Evolutionary conservation across 2,329 filamentous ascomycete genomes (phyloP), one percentile per base, ranked within the genome.

Genomic region (Emmonsia crescens): DNA sequence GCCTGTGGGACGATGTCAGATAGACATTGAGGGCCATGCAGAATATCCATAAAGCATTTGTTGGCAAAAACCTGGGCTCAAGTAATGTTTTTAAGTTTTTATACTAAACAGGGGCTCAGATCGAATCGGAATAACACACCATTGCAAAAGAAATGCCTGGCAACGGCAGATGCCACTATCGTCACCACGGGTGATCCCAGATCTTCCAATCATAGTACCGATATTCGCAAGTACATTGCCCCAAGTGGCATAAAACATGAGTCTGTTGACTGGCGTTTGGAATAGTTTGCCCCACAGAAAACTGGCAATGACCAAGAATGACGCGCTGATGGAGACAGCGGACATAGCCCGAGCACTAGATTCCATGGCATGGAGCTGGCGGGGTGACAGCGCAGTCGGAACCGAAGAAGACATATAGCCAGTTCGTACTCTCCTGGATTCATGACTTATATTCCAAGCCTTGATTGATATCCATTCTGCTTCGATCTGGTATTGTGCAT

Each of bases 21-120:
- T 90, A 90, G 59, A 94, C 89, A 70, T 94, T 95, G 66, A 86
- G 80, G 1, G 89, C 89, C 89, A 95, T 94, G 60, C 87, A 85
- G 62, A 92, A 79, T 0, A 87, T 89, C 89, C 87, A 92, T 54
- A 88, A 79, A 0, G 87, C 85, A 76, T 91, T 88, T 5, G 88
- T 87, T 1, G 86, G 85, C 80, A 90, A 85, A 71, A 91, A 91
- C 86, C 87, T 91, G 58, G 44, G 31, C 5, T 51, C 31, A 19
- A 36, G 8, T 33, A 60, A 59, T 3, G 58, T 64, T 5, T 40
- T n/a, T 33, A 24, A 44, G 12, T 49, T 61, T 40, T 63, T 36
- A 36, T 36, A 44, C 29, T 36, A 42, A 42, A 46, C 42, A 31
- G 51, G 9, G 29, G 5, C 19, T 54, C 5, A 36, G 14, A n/a